Percentiles rank a stretch among this genome's conserved stretches.
Evolutionary conservation across 1,284 basidiomycete genomes (phyloP).

Genomic region (Irpex sp.): DNA sequence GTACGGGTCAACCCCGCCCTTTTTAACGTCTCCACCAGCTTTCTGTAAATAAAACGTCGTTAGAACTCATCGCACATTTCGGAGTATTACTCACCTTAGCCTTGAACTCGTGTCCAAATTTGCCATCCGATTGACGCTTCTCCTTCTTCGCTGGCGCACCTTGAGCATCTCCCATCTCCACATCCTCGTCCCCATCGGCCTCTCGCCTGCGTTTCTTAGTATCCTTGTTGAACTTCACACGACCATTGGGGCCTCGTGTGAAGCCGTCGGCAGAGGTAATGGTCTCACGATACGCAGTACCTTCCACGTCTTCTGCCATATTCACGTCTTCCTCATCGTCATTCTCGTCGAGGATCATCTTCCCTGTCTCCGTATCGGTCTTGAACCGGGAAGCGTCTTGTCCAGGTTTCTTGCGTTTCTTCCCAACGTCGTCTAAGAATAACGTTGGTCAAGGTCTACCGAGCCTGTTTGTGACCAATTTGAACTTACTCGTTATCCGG

Average conservation of each 20-base stretch:
- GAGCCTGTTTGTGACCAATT: background rate
- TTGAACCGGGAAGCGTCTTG: slow-evolving; percentile 88
- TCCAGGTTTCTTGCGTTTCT: slow-evolving; percentile 72
- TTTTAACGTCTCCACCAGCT: slow-evolving; percentile 91
- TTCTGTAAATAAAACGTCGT: slow-evolving; percentile 47
- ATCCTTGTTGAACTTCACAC: slow-evolving; percentile 95
- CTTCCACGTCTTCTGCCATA: slow-evolving; percentile 56
- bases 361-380: slow-evolving; percentile 83
- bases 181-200: slow-evolving; percentile 54
- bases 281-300: slow-evolving; percentile 82
- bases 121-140: slow-evolving; percentile 55
- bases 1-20: slow-evolving; percentile 85
- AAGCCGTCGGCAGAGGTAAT: slow-evolving; percentile 87
- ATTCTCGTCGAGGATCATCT: slow-evolving; percentile 81
- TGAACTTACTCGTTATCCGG: slow-evolving; percentile 67
- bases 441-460: background rate
- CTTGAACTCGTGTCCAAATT: slow-evolving; percentile 88
- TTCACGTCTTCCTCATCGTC: slow-evolving; percentile 37
- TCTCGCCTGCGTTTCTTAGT: slow-evolving; percentile 83
- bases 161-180: slow-evolving; percentile 66
- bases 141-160: slow-evolving; percentile 38
- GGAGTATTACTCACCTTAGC: slow-evolving; percentile 53
- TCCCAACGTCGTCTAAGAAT: slow-evolving; percentile 44
- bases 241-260: slow-evolving; percentile 78
- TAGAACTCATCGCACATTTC: background rate